phyloP scores from a whole-genome alignment of 164 flowering plant genomes.

The Aristolochia contorta region DNA sequence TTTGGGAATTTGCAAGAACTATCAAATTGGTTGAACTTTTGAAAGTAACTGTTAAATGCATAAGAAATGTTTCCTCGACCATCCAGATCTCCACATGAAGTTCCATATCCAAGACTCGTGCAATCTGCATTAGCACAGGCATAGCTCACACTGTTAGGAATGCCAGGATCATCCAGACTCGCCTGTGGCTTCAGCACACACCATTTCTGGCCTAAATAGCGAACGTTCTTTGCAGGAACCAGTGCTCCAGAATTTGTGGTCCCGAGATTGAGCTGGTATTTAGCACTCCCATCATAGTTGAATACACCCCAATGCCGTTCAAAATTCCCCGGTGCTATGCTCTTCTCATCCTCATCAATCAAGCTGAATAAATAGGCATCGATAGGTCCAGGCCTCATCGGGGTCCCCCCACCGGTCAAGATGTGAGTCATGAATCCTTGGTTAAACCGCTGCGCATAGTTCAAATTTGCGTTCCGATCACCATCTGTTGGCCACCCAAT shows the following conservation, averaged over 20 bases:
- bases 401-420: constrained; percentile 66
- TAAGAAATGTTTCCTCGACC: constrained; percentile 67
- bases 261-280: constrained; percentile 65
- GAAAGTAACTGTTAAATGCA: constrained; percentile 81
- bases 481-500: constrained; percentile 98
- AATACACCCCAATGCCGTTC: constrained; percentile 92
- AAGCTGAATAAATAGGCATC: constrained; percentile 78
- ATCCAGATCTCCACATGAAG: constrained; percentile 54
- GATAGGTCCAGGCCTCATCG: constrained; percentile 60
- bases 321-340: constrained; percentile 76
- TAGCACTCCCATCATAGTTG: constrained; percentile 57
- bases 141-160: constrained; percentile 62
- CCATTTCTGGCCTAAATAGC: constrained; percentile 50
- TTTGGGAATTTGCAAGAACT: constrained; percentile 56
- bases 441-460: constrained; percentile 65
- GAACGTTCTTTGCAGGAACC: constrained; percentile 32
- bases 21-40: constrained; percentile 54
- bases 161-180: constrained; percentile 38
- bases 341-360: constrained; percentile 82
- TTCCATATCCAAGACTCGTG: constrained; percentile 70
- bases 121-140: constrained; percentile 75
- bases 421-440: constrained; percentile 79
- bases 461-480: constrained; percentile 54
- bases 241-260: constrained; percentile 42
- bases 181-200: constrained; percentile 59